A percentile compares a stretch with the other conserved stretches of the same genome.
phyloP scores from a whole-genome alignment of 2,329 filamentous ascomycete genomes.

The Botrytis fabae region DNA sequence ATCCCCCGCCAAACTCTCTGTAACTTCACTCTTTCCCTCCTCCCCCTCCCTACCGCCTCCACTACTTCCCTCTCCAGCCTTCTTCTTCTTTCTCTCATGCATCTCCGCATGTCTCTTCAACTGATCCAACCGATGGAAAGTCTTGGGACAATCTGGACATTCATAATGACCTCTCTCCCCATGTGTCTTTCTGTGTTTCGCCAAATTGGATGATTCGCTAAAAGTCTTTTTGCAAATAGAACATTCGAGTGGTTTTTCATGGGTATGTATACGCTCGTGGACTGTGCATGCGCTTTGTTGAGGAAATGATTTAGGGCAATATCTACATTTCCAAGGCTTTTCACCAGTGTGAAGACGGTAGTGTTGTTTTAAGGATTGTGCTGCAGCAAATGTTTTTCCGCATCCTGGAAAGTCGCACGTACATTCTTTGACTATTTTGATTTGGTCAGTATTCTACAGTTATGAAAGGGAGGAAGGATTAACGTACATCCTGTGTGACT shows the following conservation, averaged over 20 bases:
- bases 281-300: constrained; percentile 70
- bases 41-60: background rate
- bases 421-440: constrained; percentile 55
- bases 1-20: background rate
- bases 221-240: constrained; percentile 60
- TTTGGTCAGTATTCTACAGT: background rate
- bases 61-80: background rate
- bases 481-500: constrained; percentile 63
- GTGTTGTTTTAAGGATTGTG: constrained; percentile 68
- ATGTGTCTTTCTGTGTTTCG: constrained; percentile 65
- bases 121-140: constrained; percentile 62
- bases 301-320: constrained; percentile 60
- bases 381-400: constrained; percentile 60
- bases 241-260: constrained; percentile 62
- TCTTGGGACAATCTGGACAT: constrained; percentile 56
- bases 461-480: background rate
- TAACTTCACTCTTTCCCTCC: constrained; percentile 3
- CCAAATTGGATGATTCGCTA: constrained; percentile 65
- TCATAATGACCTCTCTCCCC: constrained; percentile 52
- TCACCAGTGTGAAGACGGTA: constrained; percentile 65
- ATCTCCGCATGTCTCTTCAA: constrained; percentile 54
- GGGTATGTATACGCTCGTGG: constrained; percentile 66
- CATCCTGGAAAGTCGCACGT: constrained; percentile 54
- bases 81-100: constrained; percentile 27
- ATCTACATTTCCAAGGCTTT: constrained; percentile 59